phyloP scores from a whole-genome alignment of 768 basidiomycete species.

The Suillus subalutaceus region DNA sequence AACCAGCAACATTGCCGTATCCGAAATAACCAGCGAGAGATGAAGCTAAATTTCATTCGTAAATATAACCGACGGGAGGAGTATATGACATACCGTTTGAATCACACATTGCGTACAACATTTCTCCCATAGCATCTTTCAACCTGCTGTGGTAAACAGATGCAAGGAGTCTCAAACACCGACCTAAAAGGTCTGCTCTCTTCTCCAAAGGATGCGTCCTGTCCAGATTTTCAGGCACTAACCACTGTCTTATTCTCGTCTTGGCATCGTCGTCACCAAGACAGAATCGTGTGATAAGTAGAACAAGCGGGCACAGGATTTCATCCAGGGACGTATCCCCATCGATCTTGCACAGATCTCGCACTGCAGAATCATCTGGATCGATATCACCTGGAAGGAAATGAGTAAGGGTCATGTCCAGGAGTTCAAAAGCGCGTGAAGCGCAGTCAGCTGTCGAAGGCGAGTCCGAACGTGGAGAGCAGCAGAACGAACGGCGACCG shows the following conservation, averaged over 20 bases:
- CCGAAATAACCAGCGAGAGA: constrained; percentile 80
- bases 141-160: constrained; percentile 74
- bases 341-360: constrained; percentile 52
- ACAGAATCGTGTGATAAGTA: constrained; percentile 75
- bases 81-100: constrained; percentile 56
- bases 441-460: constrained; percentile 49
- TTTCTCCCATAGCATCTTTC: constrained; percentile 81
- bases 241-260: constrained; percentile 58
- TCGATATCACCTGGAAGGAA: constrained; percentile 70
- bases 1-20: constrained; percentile 95
- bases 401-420: constrained; percentile 59
- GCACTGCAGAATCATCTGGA: constrained; percentile 65
- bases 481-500: constrained; percentile 40
- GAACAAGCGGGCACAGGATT: constrained; percentile 69
- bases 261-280: constrained; percentile 62
- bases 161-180: constrained; percentile 74
- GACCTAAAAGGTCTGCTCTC: constrained; percentile 74
- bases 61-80: constrained; percentile 4
- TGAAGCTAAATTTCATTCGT: constrained; percentile 47
- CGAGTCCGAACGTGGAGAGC: constrained; percentile 43
- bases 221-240: constrained; percentile 82
- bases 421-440: constrained; percentile 65
- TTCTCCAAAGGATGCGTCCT: constrained; percentile 75
- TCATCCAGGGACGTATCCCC: constrained; percentile 73
- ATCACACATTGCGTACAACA: constrained; percentile 84